Percentiles rank a stretch among this genome's conserved stretches.
Evolutionary conservation across 805 yeast species (phyloP).

Genomic region (Kluyveromyces lactis): DNA sequence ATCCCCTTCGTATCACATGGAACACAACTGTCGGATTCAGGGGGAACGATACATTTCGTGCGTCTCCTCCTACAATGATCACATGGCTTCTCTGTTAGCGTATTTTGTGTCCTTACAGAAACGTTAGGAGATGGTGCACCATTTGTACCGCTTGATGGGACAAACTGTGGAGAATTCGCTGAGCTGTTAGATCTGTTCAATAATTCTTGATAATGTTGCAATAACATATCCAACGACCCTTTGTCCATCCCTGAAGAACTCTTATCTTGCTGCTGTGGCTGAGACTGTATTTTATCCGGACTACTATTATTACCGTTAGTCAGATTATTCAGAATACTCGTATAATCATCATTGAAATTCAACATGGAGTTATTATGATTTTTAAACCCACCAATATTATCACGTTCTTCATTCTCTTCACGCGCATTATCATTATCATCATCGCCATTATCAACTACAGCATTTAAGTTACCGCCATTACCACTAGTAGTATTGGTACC

Average conservation of each 20-base stretch:
- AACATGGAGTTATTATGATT: conserved; percentile 14
- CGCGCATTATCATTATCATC: background rate
- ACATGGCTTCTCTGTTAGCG: conserved; percentile 42
- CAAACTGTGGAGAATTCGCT: conserved; percentile 4
- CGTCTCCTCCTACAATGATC: conserved; percentile 79
- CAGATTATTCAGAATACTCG: conserved; percentile 19
- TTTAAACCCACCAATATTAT: no score
- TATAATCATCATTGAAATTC: conserved; percentile 21
- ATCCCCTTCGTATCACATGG: conserved; percentile 69
- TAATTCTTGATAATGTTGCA: conserved; percentile 26
- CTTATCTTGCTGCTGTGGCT: conserved; percentile 1
- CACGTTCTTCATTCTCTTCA: conserved; percentile 2
- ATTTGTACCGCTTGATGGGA: background rate
- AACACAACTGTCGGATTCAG: conserved; percentile 56
- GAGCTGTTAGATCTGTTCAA: conserved; percentile 12
- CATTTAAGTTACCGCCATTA: no score
- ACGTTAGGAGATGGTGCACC: conserved; percentile 1
- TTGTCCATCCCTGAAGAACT: conserved; percentile 10
- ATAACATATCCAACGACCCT: conserved; percentile 19
- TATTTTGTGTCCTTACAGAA: conserved; percentile 4
- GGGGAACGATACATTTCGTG: conserved; percentile 65
- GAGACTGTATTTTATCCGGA: conserved; percentile 1
- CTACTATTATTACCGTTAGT: conserved; percentile 11
- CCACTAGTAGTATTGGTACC: no score
- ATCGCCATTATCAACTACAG: background rate